Evolutionary conservation across 192 early-diverging fungal species (phyloP).

Genomic region (Nowakowskiella sp.): DNA sequence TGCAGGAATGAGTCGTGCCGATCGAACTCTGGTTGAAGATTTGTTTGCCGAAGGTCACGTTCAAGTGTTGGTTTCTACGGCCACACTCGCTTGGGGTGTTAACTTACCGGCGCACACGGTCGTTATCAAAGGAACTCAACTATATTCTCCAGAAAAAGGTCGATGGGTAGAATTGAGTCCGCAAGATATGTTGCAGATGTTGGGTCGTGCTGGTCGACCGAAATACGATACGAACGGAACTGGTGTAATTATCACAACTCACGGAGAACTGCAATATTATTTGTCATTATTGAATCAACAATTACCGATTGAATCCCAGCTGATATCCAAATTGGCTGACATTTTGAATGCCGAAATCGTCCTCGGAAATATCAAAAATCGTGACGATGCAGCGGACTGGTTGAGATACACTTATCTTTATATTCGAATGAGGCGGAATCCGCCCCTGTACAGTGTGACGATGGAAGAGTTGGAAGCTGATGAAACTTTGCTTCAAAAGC

Average conservation of each 20-base stretch:
- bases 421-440: conserved; percentile 92
- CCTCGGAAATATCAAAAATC: conserved; percentile 79
- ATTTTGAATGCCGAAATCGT: conserved; percentile 95
- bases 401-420: conserved; percentile 92
- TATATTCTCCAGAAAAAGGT: conserved; percentile 93
- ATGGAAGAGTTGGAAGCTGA: conserved; percentile 67
- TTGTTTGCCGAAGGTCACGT: conserved; percentile 86
- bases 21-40: conserved; percentile 89
- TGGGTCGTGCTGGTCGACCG: conserved; percentile 94
- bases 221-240: conserved; percentile 94
- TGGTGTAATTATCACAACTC: conserved; percentile 93
- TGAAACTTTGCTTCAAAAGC: conserved; percentile 70
- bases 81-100: conserved; percentile 98
- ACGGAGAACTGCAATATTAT: conserved; percentile 90
- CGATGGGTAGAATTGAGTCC: conserved; percentile 89
- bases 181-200: conserved; percentile 97
- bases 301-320: conserved; percentile 95
- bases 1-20: conserved; percentile 87
- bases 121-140: conserved; percentile 97
- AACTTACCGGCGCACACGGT: conserved; percentile 97
- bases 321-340: conserved; percentile 77
- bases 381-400: conserved; percentile 94
- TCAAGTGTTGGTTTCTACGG: conserved; percentile 90
- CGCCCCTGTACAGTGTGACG: conserved; percentile 70
- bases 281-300: conserved; percentile 91